Evolutionary conservation across 331 rosid species (phyloP).

Genomic region (Quercus tomentella): DNA sequence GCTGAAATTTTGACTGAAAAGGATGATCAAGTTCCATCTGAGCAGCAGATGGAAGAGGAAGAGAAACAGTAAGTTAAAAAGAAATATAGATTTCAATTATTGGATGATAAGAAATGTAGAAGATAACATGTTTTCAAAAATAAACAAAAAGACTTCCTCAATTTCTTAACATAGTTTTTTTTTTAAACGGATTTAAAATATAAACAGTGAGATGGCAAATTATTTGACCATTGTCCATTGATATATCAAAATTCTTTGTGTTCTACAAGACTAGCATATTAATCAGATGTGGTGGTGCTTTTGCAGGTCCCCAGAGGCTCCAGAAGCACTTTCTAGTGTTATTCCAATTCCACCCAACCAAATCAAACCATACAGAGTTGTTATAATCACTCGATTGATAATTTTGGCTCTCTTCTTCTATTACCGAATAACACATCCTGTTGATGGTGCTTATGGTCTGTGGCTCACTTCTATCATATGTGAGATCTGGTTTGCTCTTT

Average conservation of each 20-base stretch:
- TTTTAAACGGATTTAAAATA: not conserved
- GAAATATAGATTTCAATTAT: too few species aligned
- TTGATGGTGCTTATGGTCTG: constrained; percentile 87
- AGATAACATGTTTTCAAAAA: too few species aligned
- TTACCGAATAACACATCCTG: constrained; percentile 86
- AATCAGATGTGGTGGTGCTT: not conserved
- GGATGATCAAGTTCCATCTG: constrained; percentile 60
- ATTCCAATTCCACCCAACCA: constrained; percentile 63
- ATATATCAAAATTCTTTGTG: not conserved
- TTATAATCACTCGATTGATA: constrained; percentile 61
- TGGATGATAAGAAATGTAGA: too few species aligned
- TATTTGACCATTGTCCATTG: not conserved
- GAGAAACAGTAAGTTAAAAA: constrained; percentile 11
- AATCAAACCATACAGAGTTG: constrained; percentile 67
- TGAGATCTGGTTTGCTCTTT: constrained; percentile 97
- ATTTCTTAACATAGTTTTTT: too few species aligned
- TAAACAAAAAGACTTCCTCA: too few species aligned
- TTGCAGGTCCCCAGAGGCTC: constrained; percentile 50
- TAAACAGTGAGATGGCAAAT: not conserved
- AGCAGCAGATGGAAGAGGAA: constrained; percentile 82
- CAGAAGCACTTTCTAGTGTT: constrained; percentile 52
- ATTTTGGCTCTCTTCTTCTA: constrained; percentile 89
- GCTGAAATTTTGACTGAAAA: constrained; percentile 52
- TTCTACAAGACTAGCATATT: not conserved
- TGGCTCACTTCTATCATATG: constrained; percentile 96